Evolutionary conservation across 352 stramenopile genomes (phyloP).

Genomic region (Globisporangium iwayamae): DNA sequence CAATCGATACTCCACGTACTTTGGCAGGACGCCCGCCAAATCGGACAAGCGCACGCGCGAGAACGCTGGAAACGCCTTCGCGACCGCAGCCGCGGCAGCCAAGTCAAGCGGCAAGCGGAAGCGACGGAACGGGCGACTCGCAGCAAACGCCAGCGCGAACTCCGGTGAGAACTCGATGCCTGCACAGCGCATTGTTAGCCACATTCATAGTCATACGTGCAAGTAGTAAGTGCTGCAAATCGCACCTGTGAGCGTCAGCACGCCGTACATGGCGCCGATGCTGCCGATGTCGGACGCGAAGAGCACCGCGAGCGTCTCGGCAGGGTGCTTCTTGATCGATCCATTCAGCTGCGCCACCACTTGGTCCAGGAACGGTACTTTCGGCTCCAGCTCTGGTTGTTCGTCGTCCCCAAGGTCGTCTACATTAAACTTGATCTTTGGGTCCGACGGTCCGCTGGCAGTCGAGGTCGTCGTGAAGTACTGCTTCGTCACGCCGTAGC

Average conservation of each 20-base stretch:
- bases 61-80: constrained; percentile 71
- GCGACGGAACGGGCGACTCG: constrained; percentile 77
- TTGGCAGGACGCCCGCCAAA: constrained; percentile 49
- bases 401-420: background rate
- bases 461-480: constrained; percentile 4
- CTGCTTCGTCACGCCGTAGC: background rate
- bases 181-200: constrained; percentile 3
- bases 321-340: constrained; percentile 70
- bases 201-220: background rate
- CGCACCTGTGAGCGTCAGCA: constrained; percentile 57
- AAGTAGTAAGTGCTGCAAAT: background rate
- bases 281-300: constrained; percentile 79
- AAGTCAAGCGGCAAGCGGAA: constrained; percentile 78
- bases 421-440: background rate
- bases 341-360: constrained; percentile 74
- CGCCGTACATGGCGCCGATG: constrained; percentile 75
- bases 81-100: constrained; percentile 53
- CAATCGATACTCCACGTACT: constrained; percentile 25
- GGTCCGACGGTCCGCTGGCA: background rate
- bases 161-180: constrained; percentile 78
- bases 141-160: constrained; percentile 82
- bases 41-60: constrained; percentile 70
- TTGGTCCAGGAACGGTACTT: constrained; percentile 43
- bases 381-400: background rate
- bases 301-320: constrained; percentile 70